Evolutionary conservation across 164 flowering plant genomes (phyloP).

Genomic region (Taxillus chinensis): DNA sequence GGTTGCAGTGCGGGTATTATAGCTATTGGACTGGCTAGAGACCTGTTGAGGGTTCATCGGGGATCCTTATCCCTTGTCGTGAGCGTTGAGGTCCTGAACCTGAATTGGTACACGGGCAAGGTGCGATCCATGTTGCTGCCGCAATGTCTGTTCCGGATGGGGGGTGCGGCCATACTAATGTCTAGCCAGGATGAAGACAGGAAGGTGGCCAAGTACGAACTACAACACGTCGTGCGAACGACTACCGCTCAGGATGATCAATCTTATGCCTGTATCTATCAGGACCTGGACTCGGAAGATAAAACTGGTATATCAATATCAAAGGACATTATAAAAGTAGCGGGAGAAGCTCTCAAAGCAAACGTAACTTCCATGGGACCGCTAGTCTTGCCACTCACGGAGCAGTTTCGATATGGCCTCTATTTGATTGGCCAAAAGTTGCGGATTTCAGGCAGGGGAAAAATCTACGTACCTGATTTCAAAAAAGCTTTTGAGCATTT

Average conservation of each 20-base stretch:
- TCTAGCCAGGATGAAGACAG: conserved; percentile 21
- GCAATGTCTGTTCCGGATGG: conserved; percentile 37
- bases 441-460: neutral
- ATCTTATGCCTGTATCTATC: conserved; percentile 19
- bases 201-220: conserved; percentile 23
- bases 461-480: conserved; percentile 19
- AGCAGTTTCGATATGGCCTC: conserved; percentile 16
- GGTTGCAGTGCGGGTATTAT: conserved; percentile 34
- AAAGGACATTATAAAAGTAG: conserved; percentile 15
- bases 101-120: conserved; percentile 28
- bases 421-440: conserved; percentile 8
- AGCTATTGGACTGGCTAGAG: conserved; percentile 21
- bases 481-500: conserved; percentile 31
- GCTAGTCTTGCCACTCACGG: conserved; percentile 27
- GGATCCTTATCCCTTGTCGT: conserved; percentile 22
- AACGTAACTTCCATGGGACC: conserved; percentile 26
- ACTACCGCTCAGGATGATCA: conserved; percentile 14
- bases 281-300: conserved; percentile 22
- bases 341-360: conserved; percentile 21
- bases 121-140: conserved; percentile 28
- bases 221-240: conserved; percentile 28
- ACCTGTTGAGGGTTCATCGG: conserved; percentile 17
- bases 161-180: conserved; percentile 32
- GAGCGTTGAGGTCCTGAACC: conserved; percentile 24
- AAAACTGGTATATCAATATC: conserved; percentile 26